A percentile compares a stretch with the other conserved stretches of the same genome.
phyloP scores from a whole-genome alignment of 73 alveolate genomes.

The Blepharisma japonicum region DNA sequence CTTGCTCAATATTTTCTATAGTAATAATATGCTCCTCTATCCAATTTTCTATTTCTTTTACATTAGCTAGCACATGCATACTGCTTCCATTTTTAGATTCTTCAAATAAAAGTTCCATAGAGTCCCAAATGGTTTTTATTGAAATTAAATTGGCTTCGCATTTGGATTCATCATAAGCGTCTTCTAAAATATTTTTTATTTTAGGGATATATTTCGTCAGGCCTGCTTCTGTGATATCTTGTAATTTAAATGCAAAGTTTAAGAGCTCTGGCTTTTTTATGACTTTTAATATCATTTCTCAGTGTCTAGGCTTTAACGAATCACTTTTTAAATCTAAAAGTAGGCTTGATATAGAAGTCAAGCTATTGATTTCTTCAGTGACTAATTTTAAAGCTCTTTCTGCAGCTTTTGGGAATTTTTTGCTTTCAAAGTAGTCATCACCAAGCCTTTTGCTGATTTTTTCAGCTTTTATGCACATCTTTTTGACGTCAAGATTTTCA shows the following conservation, averaged over 20 bases:
- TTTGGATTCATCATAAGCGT: conserved; percentile 65
- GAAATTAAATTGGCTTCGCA: conserved; percentile 43
- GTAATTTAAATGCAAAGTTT: conserved; percentile 50
- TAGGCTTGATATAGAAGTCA: conserved; percentile 48
- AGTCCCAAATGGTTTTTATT: conserved; percentile 60
- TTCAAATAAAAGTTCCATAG: conserved; percentile 44
- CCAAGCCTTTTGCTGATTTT: conserved; percentile 53
- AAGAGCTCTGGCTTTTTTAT: conserved; percentile 70
- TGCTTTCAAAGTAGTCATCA: conserved; percentile 40
- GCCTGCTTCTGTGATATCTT: conserved; percentile 61
- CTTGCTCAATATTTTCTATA: conserved; percentile 45
- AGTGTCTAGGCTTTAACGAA: conserved; percentile 55
- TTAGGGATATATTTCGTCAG: conserved; percentile 52
- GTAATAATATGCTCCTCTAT: conserved; percentile 67
- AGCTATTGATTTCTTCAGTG: conserved; percentile 46
- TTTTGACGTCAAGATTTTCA: conserved; percentile 47
- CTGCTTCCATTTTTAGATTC: conserved; percentile 50
- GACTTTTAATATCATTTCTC: conserved; percentile 60
- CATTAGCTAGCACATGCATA: conserved; percentile 41
- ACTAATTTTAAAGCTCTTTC: conserved; percentile 39
- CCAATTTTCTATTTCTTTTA: conserved; percentile 36
- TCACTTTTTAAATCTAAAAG: conserved; percentile 48
- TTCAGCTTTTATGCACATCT: conserved; percentile 46
- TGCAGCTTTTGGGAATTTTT: conserved; percentile 41
- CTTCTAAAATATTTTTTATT: conserved; percentile 47